phyloP scores from a whole-genome alignment of 768 basidiomycete species.

The Boletus subparvulus region DNA sequence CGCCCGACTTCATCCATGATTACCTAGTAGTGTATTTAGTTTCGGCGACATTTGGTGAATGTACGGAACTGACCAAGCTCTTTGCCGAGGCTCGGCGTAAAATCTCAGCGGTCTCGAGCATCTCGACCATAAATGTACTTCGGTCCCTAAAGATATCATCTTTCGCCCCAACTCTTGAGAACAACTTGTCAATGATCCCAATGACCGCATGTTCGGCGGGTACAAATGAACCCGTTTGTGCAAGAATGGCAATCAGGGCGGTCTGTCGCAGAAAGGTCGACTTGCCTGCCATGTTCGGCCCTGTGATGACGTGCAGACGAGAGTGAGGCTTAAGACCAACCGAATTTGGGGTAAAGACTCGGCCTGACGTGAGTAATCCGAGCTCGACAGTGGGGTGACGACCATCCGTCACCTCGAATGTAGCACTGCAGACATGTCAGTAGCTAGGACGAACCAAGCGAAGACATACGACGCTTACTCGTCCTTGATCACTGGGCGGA shows the following conservation, averaged over 20 bases:
- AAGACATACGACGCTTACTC: slow-evolving; percentile 48
- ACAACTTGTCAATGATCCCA: slow-evolving; percentile 87
- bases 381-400: slow-evolving; percentile 94
- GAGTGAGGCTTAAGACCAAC: slow-evolving; percentile 58
- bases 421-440: slow-evolving; percentile 36
- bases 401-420: slow-evolving; percentile 72
- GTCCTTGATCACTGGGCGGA: slow-evolving; percentile 65
- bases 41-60: not conserved
- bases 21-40: slow-evolving; percentile 51
- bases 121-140: slow-evolving; percentile 99
- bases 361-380: slow-evolving; percentile 69
- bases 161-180: slow-evolving; percentile 92
- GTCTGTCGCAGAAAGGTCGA: slow-evolving; percentile 91
- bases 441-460: not conserved
- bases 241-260: slow-evolving; percentile 85
- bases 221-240: slow-evolving; percentile 91
- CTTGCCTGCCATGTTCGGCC: slow-evolving; percentile 96
- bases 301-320: slow-evolving; percentile 82
- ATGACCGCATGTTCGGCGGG: slow-evolving; percentile 80
- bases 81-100: slow-evolving; percentile 76
- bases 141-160: slow-evolving; percentile 92
- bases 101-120: slow-evolving; percentile 93
- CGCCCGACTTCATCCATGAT: slow-evolving; percentile 99
- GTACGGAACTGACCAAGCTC: slow-evolving; percentile 63
- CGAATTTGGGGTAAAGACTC: slow-evolving; percentile 85